Conservation (phyloP, 495 filamentous ascomycete genomes). For the Neurospora discreta region DNA sequence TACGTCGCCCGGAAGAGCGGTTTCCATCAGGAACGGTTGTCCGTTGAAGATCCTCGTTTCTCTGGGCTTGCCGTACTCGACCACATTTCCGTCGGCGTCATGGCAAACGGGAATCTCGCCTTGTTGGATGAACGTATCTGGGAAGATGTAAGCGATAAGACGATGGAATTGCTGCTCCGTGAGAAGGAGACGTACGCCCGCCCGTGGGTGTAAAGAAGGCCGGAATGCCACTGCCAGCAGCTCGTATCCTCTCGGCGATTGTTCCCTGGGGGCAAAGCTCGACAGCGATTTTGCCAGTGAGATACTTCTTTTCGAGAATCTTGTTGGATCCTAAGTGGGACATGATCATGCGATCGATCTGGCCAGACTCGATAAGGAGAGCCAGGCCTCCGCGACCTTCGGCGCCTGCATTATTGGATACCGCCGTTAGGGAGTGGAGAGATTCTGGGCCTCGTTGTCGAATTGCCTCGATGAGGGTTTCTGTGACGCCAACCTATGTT, state of each 20-base stretch:
- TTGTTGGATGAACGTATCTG: conserved; percentile 48
- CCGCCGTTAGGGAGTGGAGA: conserved; percentile 46
- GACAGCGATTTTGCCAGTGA: conserved; percentile 49
- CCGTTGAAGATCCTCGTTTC: conserved; percentile 51
- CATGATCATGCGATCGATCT: conserved; percentile 48
- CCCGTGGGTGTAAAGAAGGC: conserved; percentile 58
- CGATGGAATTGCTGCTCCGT: no score
- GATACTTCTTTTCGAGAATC: conserved; percentile 50
- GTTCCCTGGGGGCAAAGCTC: conserved; percentile 58
- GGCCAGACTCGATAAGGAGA: conserved; percentile 40
- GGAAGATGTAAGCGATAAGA: background rate
- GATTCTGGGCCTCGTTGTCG: conserved; percentile 31
- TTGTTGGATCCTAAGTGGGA: conserved; percentile 55
- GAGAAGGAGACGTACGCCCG: conserved; percentile 30
- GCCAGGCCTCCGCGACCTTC: conserved; percentile 45
- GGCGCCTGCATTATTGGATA: conserved; percentile 56
- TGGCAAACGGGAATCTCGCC: conserved; percentile 48
- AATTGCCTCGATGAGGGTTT: conserved; percentile 41
- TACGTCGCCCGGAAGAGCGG: conserved; percentile 50
- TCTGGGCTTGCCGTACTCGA: conserved; percentile 42
- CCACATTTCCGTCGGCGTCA: conserved; percentile 38
- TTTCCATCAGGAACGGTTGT: conserved; percentile 50
- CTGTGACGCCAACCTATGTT: conserved; percentile 2
- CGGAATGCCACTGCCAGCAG: conserved; percentile 55
- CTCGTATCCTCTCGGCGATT: conserved; percentile 49